Evolutionary conservation across 1,284 basidiomycete genomes (phyloP).

Genomic region (Papiliotrema fonsecae): DNA sequence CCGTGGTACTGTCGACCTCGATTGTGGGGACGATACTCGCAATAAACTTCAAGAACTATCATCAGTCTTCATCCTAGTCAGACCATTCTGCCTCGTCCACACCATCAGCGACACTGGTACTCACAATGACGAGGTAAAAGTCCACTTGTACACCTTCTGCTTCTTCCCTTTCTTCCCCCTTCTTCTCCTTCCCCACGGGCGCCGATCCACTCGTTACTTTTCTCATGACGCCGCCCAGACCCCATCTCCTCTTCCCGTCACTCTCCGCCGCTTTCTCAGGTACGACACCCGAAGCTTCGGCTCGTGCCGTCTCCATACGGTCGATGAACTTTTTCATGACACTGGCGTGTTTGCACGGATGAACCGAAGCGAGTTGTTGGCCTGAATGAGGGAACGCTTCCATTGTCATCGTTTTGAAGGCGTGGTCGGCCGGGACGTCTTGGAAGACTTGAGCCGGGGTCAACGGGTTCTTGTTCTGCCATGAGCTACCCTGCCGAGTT

Average conservation of each 20-base stretch:
- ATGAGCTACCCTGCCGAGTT: not conserved
- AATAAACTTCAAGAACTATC: conserved; percentile 87
- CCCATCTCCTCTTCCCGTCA: conserved; percentile 74
- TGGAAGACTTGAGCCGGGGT: conserved; percentile 91
- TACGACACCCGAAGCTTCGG: conserved; percentile 29
- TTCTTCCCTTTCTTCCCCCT: conserved; percentile 55
- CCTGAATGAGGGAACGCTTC: conserved; percentile 92
- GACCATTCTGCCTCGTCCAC: not conserved
- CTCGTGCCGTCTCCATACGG: conserved; percentile 84
- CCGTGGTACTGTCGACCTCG: too few relatives aligned
- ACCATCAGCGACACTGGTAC: too few relatives aligned
- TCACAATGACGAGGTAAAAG: conserved; percentile 79
- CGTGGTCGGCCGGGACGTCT: conserved; percentile 95
- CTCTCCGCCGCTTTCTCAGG: conserved; percentile 27
- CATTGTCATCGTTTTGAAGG: conserved; percentile 97
- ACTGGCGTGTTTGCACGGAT: conserved; percentile 97
- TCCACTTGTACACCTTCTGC: conserved; percentile 86
- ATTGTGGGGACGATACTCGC: conserved; percentile 74
- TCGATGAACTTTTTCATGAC: conserved; percentile 99
- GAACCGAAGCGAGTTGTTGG: conserved; percentile 82
- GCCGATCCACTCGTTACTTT: conserved; percentile 58
- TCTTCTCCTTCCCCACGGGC: conserved; percentile 33
- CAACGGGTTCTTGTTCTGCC: conserved; percentile 75
- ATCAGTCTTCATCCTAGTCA: conserved; percentile 1
- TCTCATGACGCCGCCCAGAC: conserved; percentile 62